Percentiles rank a stretch among this genome's conserved stretches.
phyloP scores from a whole-genome alignment of 371 early-diverging fungal genomes.

The Mucor racemosus region DNA sequence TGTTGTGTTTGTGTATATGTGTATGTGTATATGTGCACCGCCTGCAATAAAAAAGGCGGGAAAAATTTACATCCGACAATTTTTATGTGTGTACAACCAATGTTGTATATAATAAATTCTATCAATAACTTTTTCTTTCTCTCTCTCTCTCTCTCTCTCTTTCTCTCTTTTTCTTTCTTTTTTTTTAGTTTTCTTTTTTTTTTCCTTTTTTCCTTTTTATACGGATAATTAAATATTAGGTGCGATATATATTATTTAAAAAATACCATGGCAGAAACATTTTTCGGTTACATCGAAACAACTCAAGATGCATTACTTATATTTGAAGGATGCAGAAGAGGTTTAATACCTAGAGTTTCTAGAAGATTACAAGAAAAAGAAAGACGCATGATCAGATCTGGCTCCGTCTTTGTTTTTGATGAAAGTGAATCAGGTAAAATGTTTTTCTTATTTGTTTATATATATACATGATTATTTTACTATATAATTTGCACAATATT shows the following conservation, averaged over 20 bases:
- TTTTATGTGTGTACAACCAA: conserved; percentile 19
- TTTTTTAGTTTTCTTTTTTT: conserved; percentile 10
- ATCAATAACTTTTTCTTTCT: conserved; percentile 9
- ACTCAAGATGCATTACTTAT: conserved; percentile 76
- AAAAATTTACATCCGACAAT: conserved; percentile 11
- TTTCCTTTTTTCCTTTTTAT: conserved; percentile 2
- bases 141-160: conserved; percentile 12
- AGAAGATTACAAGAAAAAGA: conserved; percentile 75
- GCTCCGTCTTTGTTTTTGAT: conserved; percentile 78
- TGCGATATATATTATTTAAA: neutral
- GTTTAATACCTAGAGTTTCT: conserved; percentile 64
- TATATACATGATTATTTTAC: conserved; percentile 1
- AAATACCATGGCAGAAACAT: conserved; percentile 57
- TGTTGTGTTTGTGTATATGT: neutral
- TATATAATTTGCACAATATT: neutral
- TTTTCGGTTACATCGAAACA: conserved; percentile 73
- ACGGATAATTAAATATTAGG: neutral
- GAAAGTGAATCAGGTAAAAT: conserved; percentile 74
- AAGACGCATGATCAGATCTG: conserved; percentile 68
- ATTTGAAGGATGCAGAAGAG: conserved; percentile 77
- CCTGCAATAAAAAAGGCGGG: neutral
- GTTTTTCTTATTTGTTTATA: neutral
- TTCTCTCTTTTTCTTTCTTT: conserved; percentile 15
- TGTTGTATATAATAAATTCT: neutral
- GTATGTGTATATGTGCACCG: neutral